Base-by-base conservation (phyloP, 208 protist genomes). In the Leishmania arabica region DNA sequence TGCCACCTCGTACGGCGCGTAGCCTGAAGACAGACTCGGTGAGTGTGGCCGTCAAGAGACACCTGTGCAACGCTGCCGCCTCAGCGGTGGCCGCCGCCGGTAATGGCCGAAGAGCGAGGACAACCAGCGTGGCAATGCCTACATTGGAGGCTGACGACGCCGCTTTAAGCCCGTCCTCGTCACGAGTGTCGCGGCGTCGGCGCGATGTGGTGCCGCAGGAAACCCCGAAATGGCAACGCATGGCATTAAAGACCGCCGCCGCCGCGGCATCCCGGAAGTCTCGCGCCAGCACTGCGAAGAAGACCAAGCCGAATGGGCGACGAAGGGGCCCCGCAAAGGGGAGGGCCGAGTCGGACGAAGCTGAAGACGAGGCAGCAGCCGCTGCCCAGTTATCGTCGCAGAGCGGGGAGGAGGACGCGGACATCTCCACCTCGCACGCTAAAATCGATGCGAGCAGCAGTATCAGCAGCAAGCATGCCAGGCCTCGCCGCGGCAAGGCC, bases 201-300 rank as follows among this genome's bases (percentile, higher is more conserved):
- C 15, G 37, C 7, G 86, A 79, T 11, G 31, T 89, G 3, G 60
- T 77, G 2, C 86, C 86, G 56, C 86, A 86, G 56, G 76, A 86
- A 2, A 53, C 79, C 3, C 86, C 86, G 21, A 81, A 77, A 45
- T 88, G 85, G 85, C 85, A 88, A 62, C 79, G 80, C 75, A 66
- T 81, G 70, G 85, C 78, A 13, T 51, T 88, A 19, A 79, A 80
- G 45, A 79, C 82, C 13, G 85, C 78, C 24, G 47, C 70, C 47
- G 70, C 78, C 7, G 47, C 70, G 0, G 70, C 24, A 56, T 75
- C 70, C 9, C 40, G 65, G 65, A 71, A 60, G 31, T 49, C 66
- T 45, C 49, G 31, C 53, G 13, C 53, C 34, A 34, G n/a, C 13
- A 75, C 64, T 24, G 37, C 42, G 31, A 79, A 71, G 42, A 79